Percentiles rank a stretch among this genome's conserved stretches.
Evolutionary conservation across 2,329 filamentous ascomycete species (phyloP).

Genomic region (Dactylellina cionopaga): DNA sequence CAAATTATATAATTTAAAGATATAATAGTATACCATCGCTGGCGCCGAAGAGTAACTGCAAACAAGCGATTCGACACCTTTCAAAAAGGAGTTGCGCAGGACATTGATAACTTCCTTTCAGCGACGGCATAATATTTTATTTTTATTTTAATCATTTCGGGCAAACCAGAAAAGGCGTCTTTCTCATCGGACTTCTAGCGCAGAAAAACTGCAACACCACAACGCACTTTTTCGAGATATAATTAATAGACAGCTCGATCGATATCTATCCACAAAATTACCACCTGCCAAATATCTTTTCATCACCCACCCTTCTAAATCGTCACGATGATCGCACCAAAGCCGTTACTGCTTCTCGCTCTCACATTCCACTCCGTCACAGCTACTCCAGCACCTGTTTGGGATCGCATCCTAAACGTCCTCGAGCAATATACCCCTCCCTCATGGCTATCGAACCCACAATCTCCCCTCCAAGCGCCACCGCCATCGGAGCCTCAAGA

Average conservation of each 20-base stretch:
- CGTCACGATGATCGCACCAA: slow-evolving; percentile 26
- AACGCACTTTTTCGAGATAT: slow-evolving; percentile 17
- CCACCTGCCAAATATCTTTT: background rate
- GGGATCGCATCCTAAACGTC: slow-evolving; percentile 31
- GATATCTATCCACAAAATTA: background rate
- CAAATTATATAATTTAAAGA: too few species aligned
- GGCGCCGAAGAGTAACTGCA: too few species aligned
- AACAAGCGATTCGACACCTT: background rate
- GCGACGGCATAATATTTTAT: slow-evolving; percentile 42
- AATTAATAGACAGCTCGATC: background rate
- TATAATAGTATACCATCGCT: too few species aligned
- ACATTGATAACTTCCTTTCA: slow-evolving; percentile 7
- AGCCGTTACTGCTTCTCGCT: slow-evolving; percentile 11
- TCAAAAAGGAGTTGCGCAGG: background rate
- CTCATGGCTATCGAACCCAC: background rate
- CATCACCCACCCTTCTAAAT: background rate
- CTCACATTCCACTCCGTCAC: slow-evolving; percentile 10
- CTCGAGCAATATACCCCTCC: slow-evolving; percentile 10
- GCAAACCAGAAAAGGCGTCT: background rate
- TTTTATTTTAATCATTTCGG: too few species aligned
- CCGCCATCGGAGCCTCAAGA: background rate
- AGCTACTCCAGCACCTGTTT: slow-evolving; percentile 31
- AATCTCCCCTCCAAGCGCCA: slow-evolving; percentile 1
- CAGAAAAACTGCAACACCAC: slow-evolving; percentile 45
- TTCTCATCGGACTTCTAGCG: too few species aligned